These are phyloP conservation scores for Leccinum solheimii DNA, from an alignment of 1,284 basidiomycete species.

Conservation along the genomic window DNA sequence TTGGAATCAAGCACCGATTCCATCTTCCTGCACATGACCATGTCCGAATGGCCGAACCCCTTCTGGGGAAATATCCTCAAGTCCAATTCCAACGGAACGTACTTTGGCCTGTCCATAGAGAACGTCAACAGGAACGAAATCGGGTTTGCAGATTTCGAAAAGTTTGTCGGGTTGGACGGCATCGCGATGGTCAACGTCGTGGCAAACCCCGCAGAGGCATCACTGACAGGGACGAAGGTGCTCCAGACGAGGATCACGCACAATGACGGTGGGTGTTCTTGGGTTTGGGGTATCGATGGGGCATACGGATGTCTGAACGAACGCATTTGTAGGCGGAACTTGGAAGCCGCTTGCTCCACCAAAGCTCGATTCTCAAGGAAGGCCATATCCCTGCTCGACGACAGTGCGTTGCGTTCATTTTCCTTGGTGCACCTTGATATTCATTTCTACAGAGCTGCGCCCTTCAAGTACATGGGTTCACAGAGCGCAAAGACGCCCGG, in stretches of 20 bases:
- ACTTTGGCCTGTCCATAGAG: conserved; percentile 85
- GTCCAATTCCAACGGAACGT: conserved; percentile 98
- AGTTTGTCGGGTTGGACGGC: conserved; percentile 94
- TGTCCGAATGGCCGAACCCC: conserved; percentile 67
- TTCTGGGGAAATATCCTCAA: conserved; percentile 94
- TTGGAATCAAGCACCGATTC: conserved; percentile 92
- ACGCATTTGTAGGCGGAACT: conserved; percentile 58
- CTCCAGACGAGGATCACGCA: conserved; percentile 91
- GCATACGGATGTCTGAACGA: not conserved
- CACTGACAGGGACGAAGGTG: conserved; percentile 72
- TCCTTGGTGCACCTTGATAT: not conserved
- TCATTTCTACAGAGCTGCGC: conserved; percentile 63
- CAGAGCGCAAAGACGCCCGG: conserved; percentile 86
- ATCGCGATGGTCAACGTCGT: conserved; percentile 94
- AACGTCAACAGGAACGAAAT: conserved; percentile 86
- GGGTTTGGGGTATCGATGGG: not conserved
- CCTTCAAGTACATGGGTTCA: conserved; percentile 94
- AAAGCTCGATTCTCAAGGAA: conserved; percentile 72
- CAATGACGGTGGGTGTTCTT: conserved; percentile 75
- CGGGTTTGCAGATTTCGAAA: conserved; percentile 98
- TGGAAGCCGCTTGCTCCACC: conserved; percentile 89
- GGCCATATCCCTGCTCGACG: conserved; percentile 69
- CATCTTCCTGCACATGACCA: conserved; percentile 95
- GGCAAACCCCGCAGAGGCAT: conserved; percentile 76
- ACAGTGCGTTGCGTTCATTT: conserved; percentile 47